phyloP scores from a whole-genome alignment of 2,329 filamentous ascomycete genomes.

The Plectosphaerella cucumerina region DNA sequence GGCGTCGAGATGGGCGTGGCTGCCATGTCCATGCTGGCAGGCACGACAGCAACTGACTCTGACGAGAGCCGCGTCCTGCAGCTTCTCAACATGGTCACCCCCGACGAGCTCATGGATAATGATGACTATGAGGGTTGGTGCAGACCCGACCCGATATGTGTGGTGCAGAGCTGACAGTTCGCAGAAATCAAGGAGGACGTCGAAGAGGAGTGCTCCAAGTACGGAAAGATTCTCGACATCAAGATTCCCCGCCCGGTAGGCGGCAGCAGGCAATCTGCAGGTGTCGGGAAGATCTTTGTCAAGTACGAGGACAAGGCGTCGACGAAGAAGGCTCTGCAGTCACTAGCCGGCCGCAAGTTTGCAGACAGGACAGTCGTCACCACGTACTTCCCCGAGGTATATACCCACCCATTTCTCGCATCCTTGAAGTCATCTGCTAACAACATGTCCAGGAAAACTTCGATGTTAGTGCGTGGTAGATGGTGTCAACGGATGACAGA shows the following conservation, averaged over 20 bases:
- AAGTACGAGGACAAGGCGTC: constrained; percentile 79
- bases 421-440: constrained; percentile 21
- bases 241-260: constrained; percentile 88
- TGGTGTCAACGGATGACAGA: neutral
- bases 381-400: constrained; percentile 91
- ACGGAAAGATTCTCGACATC: constrained; percentile 76
- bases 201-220: constrained; percentile 88
- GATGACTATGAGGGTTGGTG: constrained; percentile 88
- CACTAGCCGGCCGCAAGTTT: constrained; percentile 94
- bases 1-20: constrained; percentile 95
- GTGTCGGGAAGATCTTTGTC: constrained; percentile 96
- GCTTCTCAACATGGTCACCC: constrained; percentile 96
- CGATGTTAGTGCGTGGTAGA: constrained; percentile 82
- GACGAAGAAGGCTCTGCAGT: constrained; percentile 78
- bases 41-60: constrained; percentile 73
- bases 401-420: constrained; percentile 11
- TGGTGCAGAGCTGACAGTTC: neutral
- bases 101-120: constrained; percentile 87
- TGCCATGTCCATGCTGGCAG: constrained; percentile 95
- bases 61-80: constrained; percentile 84
- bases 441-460: constrained; percentile 73
- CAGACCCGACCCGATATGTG: neutral
- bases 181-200: constrained; percentile 96
- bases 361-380: constrained; percentile 93
- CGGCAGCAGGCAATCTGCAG: constrained; percentile 76